Conservation (phyloP, 2,329 filamentous ascomycete genomes). For the Pseudocercospora cruenta region DNA sequence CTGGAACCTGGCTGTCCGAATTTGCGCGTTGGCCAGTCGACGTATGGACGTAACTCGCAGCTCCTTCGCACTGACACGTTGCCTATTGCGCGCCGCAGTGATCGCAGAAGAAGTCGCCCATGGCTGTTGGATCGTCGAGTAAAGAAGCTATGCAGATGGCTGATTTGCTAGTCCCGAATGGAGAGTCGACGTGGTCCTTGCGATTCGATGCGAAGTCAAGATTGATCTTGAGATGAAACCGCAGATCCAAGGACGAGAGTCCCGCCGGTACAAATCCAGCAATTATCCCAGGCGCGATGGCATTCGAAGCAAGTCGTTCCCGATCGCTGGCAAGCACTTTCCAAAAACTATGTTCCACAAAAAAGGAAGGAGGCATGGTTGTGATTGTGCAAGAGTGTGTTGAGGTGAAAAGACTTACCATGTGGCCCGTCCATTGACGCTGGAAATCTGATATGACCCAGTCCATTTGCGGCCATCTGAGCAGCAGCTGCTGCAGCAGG, state of each 20-base stretch:
- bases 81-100: background rate
- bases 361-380: background rate
- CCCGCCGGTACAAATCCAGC: no score
- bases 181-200: background rate
- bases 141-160: background rate
- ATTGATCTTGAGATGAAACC: background rate
- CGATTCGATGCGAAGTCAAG: background rate
- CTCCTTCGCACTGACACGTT: background rate
- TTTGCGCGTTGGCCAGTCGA: background rate
- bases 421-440: background rate
- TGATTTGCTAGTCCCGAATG: background rate
- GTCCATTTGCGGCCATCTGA: background rate
- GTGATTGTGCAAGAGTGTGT: no score
- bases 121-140: background rate
- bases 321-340: background rate
- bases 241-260: no score
- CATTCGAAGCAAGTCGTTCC: background rate
- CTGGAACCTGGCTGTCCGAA: background rate
- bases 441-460: background rate
- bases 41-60: background rate
- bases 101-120: background rate
- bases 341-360: background rate
- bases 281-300: background rate
- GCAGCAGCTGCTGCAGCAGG: background rate
- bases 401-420: background rate